Evolutionary conservation across 805 yeast genomes (phyloP).

Genomic region (Priceomyces melissophilus): DNA sequence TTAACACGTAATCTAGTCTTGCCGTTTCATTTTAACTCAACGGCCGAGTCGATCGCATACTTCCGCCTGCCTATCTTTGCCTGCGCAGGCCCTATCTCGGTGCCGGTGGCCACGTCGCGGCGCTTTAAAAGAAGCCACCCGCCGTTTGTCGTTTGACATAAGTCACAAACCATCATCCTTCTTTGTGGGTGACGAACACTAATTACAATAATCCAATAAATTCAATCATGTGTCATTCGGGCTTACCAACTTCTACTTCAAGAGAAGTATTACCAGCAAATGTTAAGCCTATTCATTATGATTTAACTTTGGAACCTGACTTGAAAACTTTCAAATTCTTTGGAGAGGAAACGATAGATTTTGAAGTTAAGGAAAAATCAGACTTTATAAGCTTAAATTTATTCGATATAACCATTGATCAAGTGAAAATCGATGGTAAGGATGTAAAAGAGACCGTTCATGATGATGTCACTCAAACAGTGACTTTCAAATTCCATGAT

Average conservation of each 20-base stretch:
- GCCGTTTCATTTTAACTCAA: too few species aligned
- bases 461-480: constrained; percentile 38
- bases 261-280: constrained; percentile 43
- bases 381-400: constrained; percentile 54
- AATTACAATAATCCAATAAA: too few species aligned
- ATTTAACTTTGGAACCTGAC: constrained; percentile 38
- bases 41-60: too few species aligned
- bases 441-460: constrained; percentile 19
- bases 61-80: too few species aligned
- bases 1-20: too few species aligned
- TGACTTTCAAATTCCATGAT: constrained; percentile 38
- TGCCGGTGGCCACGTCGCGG: too few species aligned
- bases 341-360: constrained; percentile 54
- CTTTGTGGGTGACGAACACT: too few species aligned
- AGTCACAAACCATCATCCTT: too few species aligned
- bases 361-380: constrained; percentile 48
- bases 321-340: constrained; percentile 56
- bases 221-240: constrained; percentile 12
- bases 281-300: constrained; percentile 41
- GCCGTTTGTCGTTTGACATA: too few species aligned
- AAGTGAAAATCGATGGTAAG: constrained; percentile 38
- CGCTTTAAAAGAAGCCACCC: too few species aligned
- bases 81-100: too few species aligned
- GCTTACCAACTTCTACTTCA: constrained; percentile 11
- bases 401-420: constrained; percentile 59